Evolutionary conservation across 225 moss, liverwort and hornwort species (phyloP), one percentile per base, ranked within the genome.

Genomic region (Marchantia polymorpha): DNA sequence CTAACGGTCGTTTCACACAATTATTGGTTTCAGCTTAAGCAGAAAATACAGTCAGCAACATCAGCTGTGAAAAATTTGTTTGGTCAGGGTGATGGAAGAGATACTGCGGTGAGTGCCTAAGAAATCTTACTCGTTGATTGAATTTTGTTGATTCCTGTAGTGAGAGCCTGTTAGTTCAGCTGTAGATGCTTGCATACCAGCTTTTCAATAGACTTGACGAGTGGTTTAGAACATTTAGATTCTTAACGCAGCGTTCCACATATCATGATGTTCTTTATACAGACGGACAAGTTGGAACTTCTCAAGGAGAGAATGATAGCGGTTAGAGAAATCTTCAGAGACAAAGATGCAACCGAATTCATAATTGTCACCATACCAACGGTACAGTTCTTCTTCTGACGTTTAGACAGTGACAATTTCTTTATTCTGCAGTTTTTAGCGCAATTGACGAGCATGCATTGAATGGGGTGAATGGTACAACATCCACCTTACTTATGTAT

Each of bases 291-390:
- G 77, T 83, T 95, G 68, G 93, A 93, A 78, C 83, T 82, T 14
- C 93, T 95, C 25, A 95, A 93, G 78, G 87, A 95, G 83, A 88
- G 91, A 85, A 95, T 93, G 95, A 90, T 95, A 64, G 93, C 93
- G 90, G 95, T 95, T 72, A 89, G 95, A 76, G 95, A 95, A 76
- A 95, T 95, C 59, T 95, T 95, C 77, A 85, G 93, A 82, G 85
- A 95, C 81, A 91, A 95, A 77, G 95, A 95, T 74, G 71, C 93
- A 20, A 95, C 95, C 16, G 95, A 95, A 80, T 95, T 95, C 76
- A 90, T 95, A 84, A 95, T 95, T 80, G 95, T 95, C 66, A 93
- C 95, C 71, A 95, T 95, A 77, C 95, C 95, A 63, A 95, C 95
- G 61, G 95, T 95, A 56, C 73, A 86, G 3, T 81, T 74, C 22